Base-by-base conservation (phyloP, 768 basidiomycete genomes). In the Cyathus striatus region DNA sequence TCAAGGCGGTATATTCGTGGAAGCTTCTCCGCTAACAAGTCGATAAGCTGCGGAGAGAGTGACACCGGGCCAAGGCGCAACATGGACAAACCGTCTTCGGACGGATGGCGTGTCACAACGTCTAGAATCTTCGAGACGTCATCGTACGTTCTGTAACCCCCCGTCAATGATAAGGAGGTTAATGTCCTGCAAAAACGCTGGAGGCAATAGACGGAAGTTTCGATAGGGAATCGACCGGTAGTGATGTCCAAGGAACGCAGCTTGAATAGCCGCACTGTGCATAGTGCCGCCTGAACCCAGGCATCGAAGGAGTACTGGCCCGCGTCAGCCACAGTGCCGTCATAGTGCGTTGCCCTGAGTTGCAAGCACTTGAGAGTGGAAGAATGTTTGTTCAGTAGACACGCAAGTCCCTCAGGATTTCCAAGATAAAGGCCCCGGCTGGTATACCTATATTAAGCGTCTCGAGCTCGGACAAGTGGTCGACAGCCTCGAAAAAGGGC, bases 291-390 rank as follows among this genome's bases (percentile, higher is more conserved):
- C 38, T 48, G 48, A 45, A 72, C 56, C 68, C 69, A 70, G n/a
- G 49, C 49, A 32, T 66, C 60, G 38, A 71, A 56, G n/a, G 62
- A 61, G 6, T 51, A 53, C 9, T 59, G 51, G 32, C 61, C 53
- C 0, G 62, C 60, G 4, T 56, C 54, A 17, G 63, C 41, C 1
- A 61, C 63, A 4, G 52, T 48, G 3, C 68, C 66, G 24, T 66
- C 63, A 45, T 62, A 66, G 44, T 73, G 69, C 13, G 69, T 68
- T 3, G 66, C 70, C 38, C 72, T 68, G 13, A 76, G 54, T 6
- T 62, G 55, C 13, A 76, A 64, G 13, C 58, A 56, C 5, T 57
- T 55, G 21, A 76, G 62, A 2, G 58, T 64, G 5, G 45, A 41
- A 14, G 58, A 51, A 42, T 74, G 68, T 12, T 58, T 56, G 20